Base-by-base conservation (phyloP, 2,329 filamentous ascomycete genomes). In the Fonsecaea monophora region DNA sequence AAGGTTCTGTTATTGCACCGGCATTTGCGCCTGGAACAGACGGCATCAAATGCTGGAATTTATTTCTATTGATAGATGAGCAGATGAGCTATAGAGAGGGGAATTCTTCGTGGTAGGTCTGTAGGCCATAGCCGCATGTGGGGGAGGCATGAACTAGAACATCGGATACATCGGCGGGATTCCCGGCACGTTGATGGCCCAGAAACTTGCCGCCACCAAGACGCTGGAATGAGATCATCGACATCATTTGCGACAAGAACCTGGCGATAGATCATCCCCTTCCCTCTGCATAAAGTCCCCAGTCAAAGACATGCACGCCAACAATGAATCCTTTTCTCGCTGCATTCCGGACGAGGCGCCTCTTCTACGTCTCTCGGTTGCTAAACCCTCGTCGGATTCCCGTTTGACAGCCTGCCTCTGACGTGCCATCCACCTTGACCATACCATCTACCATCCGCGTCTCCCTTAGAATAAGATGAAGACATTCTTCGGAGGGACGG, bases 401-500 rank as follows among this genome's bases (percentile, higher is more conserved):
- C 1, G 48, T 53, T 40, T 35, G 18, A 37, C 53, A 10, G 53
- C 34, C 53, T 34, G 30, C 30, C 30, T 35, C 25, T 9, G 34
- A 25, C 32, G 34, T 37, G 53, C 5, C 9, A 55, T 34, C 53
- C 21, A 30, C n/a, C 30, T n/a, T 55, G 4, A 34, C 12, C 30
- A 9, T 32, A 13, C 21, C 10, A 12, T 13, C 45, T 32, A 32
- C 21, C 18, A 25, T 12, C 30, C 6, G 30, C 30, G 30, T 32
- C 30, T 5, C 30, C 30, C 30, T 25, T 25, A 21, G 9, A 25
- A 37, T 10, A 53, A 37, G 38, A 61, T 62, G 58, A 53, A 59
- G 54, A 34, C 48, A 25, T 9, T 34, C 30, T 25, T 35, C 45
- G 42, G 32, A 30, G 21, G 50, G 9, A 42, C 58, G 32, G 37